A percentile compares a stretch with the other conserved stretches of the same genome.
These are phyloP conservation scores for Zelonia costaricensis DNA, from an alignment of 208 protist genomes.

Conservation along the genomic window DNA sequence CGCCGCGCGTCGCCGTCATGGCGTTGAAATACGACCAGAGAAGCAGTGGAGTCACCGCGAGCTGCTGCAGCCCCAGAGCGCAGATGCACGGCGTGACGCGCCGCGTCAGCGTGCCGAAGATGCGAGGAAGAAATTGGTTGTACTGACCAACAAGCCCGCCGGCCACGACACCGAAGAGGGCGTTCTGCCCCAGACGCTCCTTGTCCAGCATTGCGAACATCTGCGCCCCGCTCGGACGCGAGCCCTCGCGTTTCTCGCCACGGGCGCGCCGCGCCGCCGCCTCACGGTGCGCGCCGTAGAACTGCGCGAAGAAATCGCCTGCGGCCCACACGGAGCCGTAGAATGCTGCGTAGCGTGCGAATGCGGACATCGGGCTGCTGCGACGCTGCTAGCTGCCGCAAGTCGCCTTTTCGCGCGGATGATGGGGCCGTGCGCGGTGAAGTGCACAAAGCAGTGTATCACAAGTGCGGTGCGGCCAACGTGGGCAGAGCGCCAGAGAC, in stretches of 20 bases:
- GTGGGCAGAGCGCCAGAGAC: no score
- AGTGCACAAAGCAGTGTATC: constrained; percentile 1
- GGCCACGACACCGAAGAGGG: constrained; percentile 48
- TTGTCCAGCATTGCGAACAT: constrained; percentile 69
- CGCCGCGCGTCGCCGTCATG: constrained; percentile 60
- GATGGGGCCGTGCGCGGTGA: neutral
- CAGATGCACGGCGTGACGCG: constrained; percentile 38
- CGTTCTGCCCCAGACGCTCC: constrained; percentile 40
- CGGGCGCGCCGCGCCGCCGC: constrained; percentile 38
- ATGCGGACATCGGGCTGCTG: constrained; percentile 11
- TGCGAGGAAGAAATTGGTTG: constrained; percentile 27
- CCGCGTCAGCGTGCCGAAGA: constrained; percentile 40
- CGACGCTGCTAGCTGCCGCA: neutral
- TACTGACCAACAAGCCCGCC: constrained; percentile 30
- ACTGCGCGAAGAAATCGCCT: constrained; percentile 79
- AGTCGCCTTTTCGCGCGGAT: no score
- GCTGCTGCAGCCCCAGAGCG: constrained; percentile 63
- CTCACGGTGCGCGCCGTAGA: constrained; percentile 62
- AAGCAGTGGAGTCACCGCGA: constrained; percentile 63
- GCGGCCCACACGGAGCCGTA: constrained; percentile 37
- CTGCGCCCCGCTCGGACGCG: constrained; percentile 33
- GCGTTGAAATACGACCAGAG: constrained; percentile 70
- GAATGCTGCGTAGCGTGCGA: constrained; percentile 5
- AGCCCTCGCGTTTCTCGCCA: constrained; percentile 35
- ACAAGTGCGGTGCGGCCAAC: no score